These are phyloP conservation scores for Fusarium haematococcum DNA, from an alignment of 2,329 filamentous ascomycete species.

Conservation along the genomic window DNA sequence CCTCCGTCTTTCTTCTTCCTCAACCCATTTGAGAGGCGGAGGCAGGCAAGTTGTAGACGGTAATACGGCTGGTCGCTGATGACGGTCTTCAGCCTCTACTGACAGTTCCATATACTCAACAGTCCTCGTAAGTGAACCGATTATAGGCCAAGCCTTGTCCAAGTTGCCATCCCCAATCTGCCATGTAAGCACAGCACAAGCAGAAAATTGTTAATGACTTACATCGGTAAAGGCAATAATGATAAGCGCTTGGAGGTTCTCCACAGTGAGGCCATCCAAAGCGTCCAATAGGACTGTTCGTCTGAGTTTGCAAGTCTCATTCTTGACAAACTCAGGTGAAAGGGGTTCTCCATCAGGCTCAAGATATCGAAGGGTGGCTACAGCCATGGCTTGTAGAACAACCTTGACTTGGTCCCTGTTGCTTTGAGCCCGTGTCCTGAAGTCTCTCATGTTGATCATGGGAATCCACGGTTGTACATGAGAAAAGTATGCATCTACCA, in stretches of 20 bases:
- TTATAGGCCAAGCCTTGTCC: conserved; percentile 41
- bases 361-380: not conserved
- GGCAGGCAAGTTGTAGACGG: not conserved
- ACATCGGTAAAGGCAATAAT: not conserved
- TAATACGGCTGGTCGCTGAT: conserved; percentile 1
- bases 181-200: not conserved
- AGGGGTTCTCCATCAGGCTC: not conserved
- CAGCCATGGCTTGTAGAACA: not conserved
- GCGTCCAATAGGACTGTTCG: not conserved
- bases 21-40: conserved; percentile 43
- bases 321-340: not conserved
- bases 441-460: conserved; percentile 48
- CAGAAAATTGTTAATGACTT: not conserved
- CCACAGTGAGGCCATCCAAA: not conserved
- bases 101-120: conserved; percentile 45
- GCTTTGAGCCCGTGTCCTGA: not conserved
- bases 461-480: conserved; percentile 57
- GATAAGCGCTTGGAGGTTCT: not conserved
- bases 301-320: not conserved
- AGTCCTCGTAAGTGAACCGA: conserved; percentile 43
- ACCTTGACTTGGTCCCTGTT: not conserved
- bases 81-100: conserved; percentile 25
- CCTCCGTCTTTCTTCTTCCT: conserved; percentile 45
- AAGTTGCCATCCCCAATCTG: conserved; percentile 43
- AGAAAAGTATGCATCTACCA: conserved; percentile 48